Evolutionary conservation across 768 basidiomycete genomes (phyloP), one percentile per base, ranked within the genome.

Genomic region (Pisolithus tinctorius): DNA sequence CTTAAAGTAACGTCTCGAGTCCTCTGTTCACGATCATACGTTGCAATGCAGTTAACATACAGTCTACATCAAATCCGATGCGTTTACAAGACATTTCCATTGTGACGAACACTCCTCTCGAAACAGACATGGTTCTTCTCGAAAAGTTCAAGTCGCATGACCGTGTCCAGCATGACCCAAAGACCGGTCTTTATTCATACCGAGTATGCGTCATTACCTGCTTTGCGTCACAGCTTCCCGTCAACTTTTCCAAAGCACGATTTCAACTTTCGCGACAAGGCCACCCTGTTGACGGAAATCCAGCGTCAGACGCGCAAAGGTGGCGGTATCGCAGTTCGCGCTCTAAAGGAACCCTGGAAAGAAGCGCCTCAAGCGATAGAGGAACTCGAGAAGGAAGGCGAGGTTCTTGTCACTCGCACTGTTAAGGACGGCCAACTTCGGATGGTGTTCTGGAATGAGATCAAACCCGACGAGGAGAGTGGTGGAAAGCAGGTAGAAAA

Each of bases 371-470:
- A 76, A 41, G 88, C 87, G 0, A 84, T 94, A 41, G 89, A 93
- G 62, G 89, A 93, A 66, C 74, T 94, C n/a, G 90, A 92, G 65
- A 80, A 86, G 61, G 86, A 89, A 59, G 91, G 90, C 0, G 87
- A 92, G 50, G 88, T 93, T 1, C 76, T 93, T 38, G 87, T 92
- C n/a, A 93, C 88, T 16, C 77, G 92, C 42, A 88, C 88, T 0
- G 70, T 79, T 45, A 93, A 91, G 63, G 90, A 93, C 59, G 86
- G 86, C 0, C 84, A 88, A 57, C 70, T 88, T 62, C 78, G 84
- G 47, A 86, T 88, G 81, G 90, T 91, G 1, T 92, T 91, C 59
- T 93, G 86, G 84, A 93, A 93, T 56, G 90, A 93, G 66, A 79
- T 92, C 53, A 87, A 88, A 60, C 82, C 85, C 1, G 81, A 74